Evolutionary conservation across 805 yeast species (phyloP).

Genomic region (Saccharomycopsis sp.): DNA sequence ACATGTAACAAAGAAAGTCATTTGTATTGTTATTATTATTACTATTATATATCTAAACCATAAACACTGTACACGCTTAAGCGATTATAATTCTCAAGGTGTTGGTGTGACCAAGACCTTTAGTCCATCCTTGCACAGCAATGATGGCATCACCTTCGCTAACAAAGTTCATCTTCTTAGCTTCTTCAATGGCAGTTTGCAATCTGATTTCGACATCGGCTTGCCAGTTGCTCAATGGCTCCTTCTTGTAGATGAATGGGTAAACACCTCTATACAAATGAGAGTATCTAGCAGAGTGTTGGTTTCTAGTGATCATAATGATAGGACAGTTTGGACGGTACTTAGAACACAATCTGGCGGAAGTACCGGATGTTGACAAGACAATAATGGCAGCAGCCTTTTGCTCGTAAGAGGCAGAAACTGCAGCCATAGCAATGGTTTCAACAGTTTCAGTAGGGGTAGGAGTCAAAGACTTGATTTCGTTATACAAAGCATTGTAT

Average conservation of each 20-base stretch:
- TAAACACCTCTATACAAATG: constrained; percentile 98
- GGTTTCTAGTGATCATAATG: constrained; percentile 96
- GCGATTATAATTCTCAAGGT: constrained; percentile 89
- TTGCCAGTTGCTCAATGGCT: constrained; percentile 73
- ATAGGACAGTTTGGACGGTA: constrained; percentile 97
- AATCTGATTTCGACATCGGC: constrained; percentile 94
- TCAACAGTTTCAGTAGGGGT: constrained; percentile 91
- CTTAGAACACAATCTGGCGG: constrained; percentile 94
- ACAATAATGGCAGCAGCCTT: constrained; percentile 95
- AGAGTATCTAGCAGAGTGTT: constrained; percentile 85
- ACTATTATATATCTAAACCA: background rate
- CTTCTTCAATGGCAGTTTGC: constrained; percentile 87
- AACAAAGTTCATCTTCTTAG: constrained; percentile 79
- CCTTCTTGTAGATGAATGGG: constrained; percentile 79
- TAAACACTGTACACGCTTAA: constrained; percentile 28
- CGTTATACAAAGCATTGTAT: constrained; percentile 77
- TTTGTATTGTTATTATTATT: background rate
- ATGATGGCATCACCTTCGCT: constrained; percentile 83
- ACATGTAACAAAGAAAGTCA: background rate
- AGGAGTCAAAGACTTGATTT: constrained; percentile 75
- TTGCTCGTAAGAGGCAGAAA: constrained; percentile 93
- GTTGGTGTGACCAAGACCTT: constrained; percentile 98
- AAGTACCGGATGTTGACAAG: constrained; percentile 88
- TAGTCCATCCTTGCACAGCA: constrained; percentile 97
- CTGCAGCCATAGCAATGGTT: constrained; percentile 96